Evolutionary conservation across 352 stramenopile genomes (phyloP).

Genomic region (Phytophthora agathidicida): DNA sequence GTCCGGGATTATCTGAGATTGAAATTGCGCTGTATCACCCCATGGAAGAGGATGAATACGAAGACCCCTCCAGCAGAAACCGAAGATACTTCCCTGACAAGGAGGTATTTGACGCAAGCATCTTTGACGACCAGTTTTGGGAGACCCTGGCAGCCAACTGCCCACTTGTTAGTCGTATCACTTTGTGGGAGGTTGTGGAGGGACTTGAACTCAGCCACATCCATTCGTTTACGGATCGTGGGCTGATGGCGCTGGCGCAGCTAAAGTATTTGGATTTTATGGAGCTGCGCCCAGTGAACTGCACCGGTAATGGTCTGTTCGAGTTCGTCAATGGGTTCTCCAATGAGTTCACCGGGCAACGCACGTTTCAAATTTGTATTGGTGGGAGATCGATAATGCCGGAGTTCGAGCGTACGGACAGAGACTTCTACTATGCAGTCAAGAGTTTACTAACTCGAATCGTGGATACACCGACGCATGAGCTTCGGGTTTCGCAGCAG

Average conservation of each 20-base stretch:
- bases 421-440: conserved; percentile 39
- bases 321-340: conserved; percentile 42
- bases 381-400: conserved; percentile 6
- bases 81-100: conserved; percentile 18
- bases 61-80: conserved; percentile 27
- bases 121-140: conserved; percentile 45
- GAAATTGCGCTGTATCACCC: conserved; percentile 44
- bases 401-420: conserved; percentile 3
- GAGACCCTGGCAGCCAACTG: conserved; percentile 21
- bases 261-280: conserved; percentile 37
- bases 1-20: conserved; percentile 31
- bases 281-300: conserved; percentile 44
- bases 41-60: conserved; percentile 26
- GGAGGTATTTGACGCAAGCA: conserved; percentile 28
- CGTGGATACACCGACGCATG: not conserved
- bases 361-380: conserved; percentile 45
- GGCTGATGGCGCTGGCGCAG: conserved; percentile 26
- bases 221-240: conserved; percentile 32
- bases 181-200: conserved; percentile 38
- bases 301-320: conserved; percentile 42
- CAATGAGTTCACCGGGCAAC: conserved; percentile 30
- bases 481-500: conserved; percentile 14
- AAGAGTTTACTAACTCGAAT: conserved; percentile 30
- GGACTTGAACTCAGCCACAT: conserved; percentile 35
- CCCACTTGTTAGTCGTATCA: conserved; percentile 23